Base-by-base conservation (phyloP, 257 asterid genomes). In the Buddleja alternifolia region DNA sequence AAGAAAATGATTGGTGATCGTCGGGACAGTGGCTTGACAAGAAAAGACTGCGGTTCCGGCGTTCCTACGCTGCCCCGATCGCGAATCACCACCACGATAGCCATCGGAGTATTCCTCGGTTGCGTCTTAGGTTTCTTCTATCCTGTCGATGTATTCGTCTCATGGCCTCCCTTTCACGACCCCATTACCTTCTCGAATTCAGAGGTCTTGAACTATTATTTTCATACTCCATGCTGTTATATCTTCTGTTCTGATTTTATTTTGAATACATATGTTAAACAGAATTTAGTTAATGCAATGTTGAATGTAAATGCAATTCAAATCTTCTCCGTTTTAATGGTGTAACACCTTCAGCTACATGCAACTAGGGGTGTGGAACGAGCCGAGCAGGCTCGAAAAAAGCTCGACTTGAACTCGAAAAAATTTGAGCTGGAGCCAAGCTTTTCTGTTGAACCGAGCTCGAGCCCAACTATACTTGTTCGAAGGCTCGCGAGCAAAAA, bases 81-180 rank as follows among this genome's bases (percentile, higher is more conserved):
- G 45, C 78, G 66, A 68, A 81, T 85, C 63, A 74, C 63, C 46
- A 79, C 73, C 53, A 84, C 89, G 17, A 58, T 87, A 46, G 60
- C 71, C 39, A 59, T 71, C 66, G 95, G 95, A 47, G 16, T 83
- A 12, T 15, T 76, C 19, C 7, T 76, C 34, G 91, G 89, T 32
- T 75, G 83, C 68, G 66, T 81, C 56, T 81, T 81, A 56, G 85
- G 88, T 51, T 77, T 82, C 73, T 25, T 81, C 17, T 67, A 57
- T 62, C 90, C 94, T 3, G 46, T 59, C 34, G 87, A 85, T 14
- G 60, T 81, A 73, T 71, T 77, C 11, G 60, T 52, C 73, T 21
- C 85, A 23, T 54, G 77, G 66, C 71, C 74, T 60, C 50, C 44
- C 15, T 1, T 69, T 48, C 82, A 42, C 50, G 64, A 55, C 50